Percentiles rank a stretch among this genome's conserved stretches.
Conservation (phyloP, 345 rosid genomes). For the Eucalyptus cladocalyx region DNA sequence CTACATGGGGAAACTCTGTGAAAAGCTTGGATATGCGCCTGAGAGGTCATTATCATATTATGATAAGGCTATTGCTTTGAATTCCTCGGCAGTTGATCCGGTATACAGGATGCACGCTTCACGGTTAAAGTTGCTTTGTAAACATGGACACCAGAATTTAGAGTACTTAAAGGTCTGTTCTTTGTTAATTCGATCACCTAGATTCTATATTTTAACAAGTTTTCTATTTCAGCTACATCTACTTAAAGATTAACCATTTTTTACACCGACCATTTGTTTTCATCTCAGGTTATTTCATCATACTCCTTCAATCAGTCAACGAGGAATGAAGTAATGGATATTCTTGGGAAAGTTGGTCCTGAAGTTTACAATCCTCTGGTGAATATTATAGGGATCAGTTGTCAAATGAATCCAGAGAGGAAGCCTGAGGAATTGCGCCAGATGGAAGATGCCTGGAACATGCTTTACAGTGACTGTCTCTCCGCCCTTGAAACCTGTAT, state of each 20-base stretch:
- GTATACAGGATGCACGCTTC: slow-evolving; percentile 97
- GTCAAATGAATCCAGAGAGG: slow-evolving; percentile 21
- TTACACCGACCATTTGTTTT: not conserved
- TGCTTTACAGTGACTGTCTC: slow-evolving; percentile 88
- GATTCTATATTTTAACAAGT: not conserved
- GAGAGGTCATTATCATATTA: slow-evolving; percentile 62
- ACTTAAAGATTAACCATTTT: not conserved
- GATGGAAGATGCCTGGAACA: slow-evolving; percentile 61
- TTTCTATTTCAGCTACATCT: not conserved
- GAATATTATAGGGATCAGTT: slow-evolving; percentile 21
- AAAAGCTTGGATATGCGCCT: slow-evolving; percentile 72
- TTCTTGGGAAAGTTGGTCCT: slow-evolving; percentile 27
- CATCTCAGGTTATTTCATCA: slow-evolving; percentile 43
- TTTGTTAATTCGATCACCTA: not conserved
- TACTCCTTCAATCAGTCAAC: slow-evolving; percentile 51
- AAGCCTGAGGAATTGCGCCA: slow-evolving; percentile 27
- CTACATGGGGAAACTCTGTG: slow-evolving; percentile 90
- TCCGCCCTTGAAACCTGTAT: slow-evolving; percentile 77
- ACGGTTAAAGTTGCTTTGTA: slow-evolving; percentile 71
- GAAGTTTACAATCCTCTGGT: slow-evolving; percentile 25
- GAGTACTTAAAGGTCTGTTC: slow-evolving; percentile 69
- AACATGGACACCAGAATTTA: slow-evolving; percentile 49
- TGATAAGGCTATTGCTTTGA: slow-evolving; percentile 67
- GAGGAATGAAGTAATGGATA: slow-evolving; percentile 41
- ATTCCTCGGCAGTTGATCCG: slow-evolving; percentile 84